phyloP scores from a whole-genome alignment of 176 grass and related monocot species.

The Avena sativa region DNA sequence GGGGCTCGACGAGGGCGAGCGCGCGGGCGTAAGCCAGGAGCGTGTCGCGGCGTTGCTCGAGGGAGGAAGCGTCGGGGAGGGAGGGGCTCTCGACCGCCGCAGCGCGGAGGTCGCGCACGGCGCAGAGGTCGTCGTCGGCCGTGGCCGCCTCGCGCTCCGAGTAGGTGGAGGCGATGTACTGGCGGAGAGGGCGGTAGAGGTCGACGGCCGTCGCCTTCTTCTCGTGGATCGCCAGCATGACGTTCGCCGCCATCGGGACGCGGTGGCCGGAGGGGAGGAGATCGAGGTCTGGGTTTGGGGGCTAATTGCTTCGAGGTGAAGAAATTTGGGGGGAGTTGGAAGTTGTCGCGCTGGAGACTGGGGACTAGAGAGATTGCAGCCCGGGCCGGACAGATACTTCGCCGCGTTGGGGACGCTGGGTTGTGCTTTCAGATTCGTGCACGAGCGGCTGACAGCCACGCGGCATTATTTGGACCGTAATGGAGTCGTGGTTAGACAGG shows the following conservation, averaged over 20 bases:
- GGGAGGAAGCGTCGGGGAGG: conserved; percentile 57
- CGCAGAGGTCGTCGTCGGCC: conserved; percentile 80
- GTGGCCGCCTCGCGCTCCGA: conserved; percentile 86
- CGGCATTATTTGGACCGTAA: too few relatives aligned
- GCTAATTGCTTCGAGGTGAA: conserved; percentile 40
- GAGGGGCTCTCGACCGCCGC: conserved; percentile 62
- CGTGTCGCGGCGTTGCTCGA: conserved; percentile 78
- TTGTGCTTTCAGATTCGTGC: conserved; percentile 48
- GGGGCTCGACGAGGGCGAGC: conserved; percentile 79
- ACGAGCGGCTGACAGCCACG: too few relatives aligned
- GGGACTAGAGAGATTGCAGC: not conserved
- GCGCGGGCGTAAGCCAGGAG: conserved; percentile 82
- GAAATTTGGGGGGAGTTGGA: conserved; percentile 30
- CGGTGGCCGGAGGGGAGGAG: conserved; percentile 24
- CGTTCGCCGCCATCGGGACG: conserved; percentile 62
- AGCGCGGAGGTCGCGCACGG: conserved; percentile 76
- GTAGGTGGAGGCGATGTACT: conserved; percentile 78
- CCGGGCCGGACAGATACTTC: not conserved
- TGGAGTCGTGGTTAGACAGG: too few relatives aligned
- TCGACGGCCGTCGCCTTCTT: conserved; percentile 78
- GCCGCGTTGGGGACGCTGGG: conserved; percentile 27
- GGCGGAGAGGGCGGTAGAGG: conserved; percentile 88
- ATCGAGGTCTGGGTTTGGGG: conserved; percentile 13
- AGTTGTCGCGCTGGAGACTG: conserved; percentile 31
- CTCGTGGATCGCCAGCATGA: conserved; percentile 99